Percentiles rank a stretch among this genome's conserved stretches.
Conservation (phyloP, 2,329 filamentous ascomycete genomes). For the Lizonia empirigonia region DNA sequence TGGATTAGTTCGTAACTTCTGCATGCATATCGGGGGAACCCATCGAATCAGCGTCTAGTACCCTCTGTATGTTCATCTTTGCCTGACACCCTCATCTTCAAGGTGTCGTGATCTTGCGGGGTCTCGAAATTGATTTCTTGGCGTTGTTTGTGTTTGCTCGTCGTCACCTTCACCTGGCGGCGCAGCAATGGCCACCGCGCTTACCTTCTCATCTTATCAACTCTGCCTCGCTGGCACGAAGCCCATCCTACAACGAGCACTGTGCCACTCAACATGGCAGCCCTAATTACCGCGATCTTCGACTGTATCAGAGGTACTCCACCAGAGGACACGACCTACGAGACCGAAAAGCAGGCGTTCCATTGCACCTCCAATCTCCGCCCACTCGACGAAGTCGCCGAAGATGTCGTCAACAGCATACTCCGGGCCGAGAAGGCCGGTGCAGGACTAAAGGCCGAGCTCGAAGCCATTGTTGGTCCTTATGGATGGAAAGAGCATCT, state of each 20-base stretch:
- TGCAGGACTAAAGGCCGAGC: conserved; percentile 22
- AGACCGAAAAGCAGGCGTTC: conserved; percentile 24
- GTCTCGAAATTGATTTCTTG: neutral
- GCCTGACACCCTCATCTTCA: neutral
- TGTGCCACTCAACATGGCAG: neutral
- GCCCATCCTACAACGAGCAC: neutral
- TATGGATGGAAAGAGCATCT: conserved; percentile 41
- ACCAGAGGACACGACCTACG: neutral
- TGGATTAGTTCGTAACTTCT: neutral
- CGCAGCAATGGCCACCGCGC: conserved; percentile 8
- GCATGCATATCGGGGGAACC: neutral
- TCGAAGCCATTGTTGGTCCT: conserved; percentile 34
- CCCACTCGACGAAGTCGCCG: conserved; percentile 21
- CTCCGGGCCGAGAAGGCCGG: conserved; percentile 23
- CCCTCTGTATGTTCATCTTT: neutral
- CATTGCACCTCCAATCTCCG: conserved; percentile 1
- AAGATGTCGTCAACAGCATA: conserved; percentile 28
- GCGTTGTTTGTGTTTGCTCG: neutral
- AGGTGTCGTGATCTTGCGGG: neutral
- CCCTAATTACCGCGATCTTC: neutral
- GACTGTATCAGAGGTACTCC: neutral
- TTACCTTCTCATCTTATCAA: neutral
- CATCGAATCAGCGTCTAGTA: neutral
- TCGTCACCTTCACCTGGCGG: neutral
- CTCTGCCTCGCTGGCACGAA: neutral